Evolutionary conservation across 768 basidiomycete genomes (phyloP), one percentile per base, ranked within the genome.

Genomic region (Mycena capillaripes): DNA sequence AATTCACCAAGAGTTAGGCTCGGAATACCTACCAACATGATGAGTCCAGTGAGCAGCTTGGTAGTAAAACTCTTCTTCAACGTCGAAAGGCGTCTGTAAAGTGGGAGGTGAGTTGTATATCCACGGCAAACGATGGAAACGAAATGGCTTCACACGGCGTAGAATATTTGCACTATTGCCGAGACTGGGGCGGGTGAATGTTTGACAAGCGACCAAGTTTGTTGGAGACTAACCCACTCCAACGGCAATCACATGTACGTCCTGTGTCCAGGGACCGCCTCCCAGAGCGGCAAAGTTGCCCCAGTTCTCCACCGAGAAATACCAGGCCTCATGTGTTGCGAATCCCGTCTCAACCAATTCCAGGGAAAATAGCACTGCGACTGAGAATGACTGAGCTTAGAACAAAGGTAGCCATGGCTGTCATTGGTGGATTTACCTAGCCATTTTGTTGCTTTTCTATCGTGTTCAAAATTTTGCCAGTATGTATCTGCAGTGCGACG

Each of bases 141-240:
- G 29, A 32, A 44, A 61, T 44, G 59, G 38, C 57, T 36, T 58
- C 57, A 58, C 57, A 58, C n/a, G 38, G 59, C 59, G 42, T 61
- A 61, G 59, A 61, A 61, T 46, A 61, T 61, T 46, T 61, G 59
- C 38, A 61, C 59, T 32, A 61, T 46, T 61, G 59, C 59, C 44
- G 59, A 61, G 44, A 61, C 59, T 61, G 17, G 44, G 59, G 27
- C 42, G 29, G 27, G 21, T 44, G 36, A 58, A 25, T 25, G n/a
- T 58, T 58, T 58, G 36, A 58, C 57, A 58, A 58, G 36, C 40
- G 57, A 58, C 57, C 36, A 40, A 25, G 38, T 58, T 58, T 36
- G 57, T 58, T 58, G 36, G 57, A 40, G 36, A 58, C 57, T 58
- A 36, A 58, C 57, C 36, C n/a, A 58, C 34, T 58, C 57, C 57